Conservation (phyloP, 768 basidiomycete genomes). For the Lactifluus pinguis region DNA sequence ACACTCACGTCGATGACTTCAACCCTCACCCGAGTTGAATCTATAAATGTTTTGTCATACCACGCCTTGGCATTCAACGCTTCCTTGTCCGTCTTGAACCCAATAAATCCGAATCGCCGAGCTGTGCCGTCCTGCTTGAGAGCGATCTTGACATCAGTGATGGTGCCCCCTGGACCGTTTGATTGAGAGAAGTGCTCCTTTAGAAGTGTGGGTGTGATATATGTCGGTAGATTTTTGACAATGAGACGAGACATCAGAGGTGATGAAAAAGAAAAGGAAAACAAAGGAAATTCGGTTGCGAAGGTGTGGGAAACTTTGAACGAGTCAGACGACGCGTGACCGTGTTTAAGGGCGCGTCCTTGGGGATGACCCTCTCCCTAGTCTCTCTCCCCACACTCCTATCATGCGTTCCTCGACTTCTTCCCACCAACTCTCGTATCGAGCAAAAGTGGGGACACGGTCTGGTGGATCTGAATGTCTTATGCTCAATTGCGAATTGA, state of each 20-base stretch:
- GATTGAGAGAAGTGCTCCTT: constrained; percentile 56
- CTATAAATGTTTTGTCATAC: constrained; percentile 81
- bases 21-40: constrained; percentile 68
- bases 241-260: constrained; percentile 69
- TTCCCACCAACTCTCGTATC: constrained; percentile 9
- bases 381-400: background rate
- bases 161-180: constrained; percentile 49
- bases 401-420: constrained; percentile 13
- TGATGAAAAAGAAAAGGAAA: background rate
- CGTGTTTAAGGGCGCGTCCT: background rate
- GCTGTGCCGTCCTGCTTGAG: constrained; percentile 69
- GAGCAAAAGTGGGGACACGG: background rate
- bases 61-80: constrained; percentile 68
- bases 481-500: constrained; percentile 1
- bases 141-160: constrained; percentile 85
- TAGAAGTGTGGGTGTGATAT: constrained; percentile 55
- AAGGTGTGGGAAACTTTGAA: background rate
- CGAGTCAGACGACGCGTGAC: constrained; percentile 7
- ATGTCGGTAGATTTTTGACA: constrained; percentile 69
- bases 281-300: background rate
- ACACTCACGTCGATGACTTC: constrained; percentile 64
- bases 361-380: background rate
- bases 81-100: constrained; percentile 74
- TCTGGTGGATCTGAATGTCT: constrained; percentile 1
- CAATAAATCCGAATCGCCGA: constrained; percentile 86